Conservation (phyloP, 495 filamentous ascomycete species). For the Cenococcum geophilum region DNA sequence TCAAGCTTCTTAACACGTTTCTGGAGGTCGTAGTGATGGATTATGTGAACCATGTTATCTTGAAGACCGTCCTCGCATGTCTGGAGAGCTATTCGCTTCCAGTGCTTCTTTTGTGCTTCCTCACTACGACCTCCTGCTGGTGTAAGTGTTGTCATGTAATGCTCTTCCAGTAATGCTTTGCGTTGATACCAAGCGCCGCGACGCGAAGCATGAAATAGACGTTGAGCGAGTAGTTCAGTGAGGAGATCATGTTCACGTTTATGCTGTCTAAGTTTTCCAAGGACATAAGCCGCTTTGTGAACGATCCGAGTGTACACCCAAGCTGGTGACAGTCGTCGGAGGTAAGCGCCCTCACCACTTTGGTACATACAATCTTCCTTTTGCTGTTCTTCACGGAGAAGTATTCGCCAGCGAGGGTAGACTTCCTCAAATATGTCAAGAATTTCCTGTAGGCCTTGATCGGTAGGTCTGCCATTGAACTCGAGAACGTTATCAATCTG, state of each 20-base stretch:
- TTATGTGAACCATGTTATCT: conserved; percentile 80
- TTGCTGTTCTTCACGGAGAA: conserved; percentile 69
- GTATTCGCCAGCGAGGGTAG: conserved; percentile 69
- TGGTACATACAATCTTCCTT: conserved; percentile 78
- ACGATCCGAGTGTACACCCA: conserved; percentile 93
- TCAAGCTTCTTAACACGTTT: conserved; percentile 89
- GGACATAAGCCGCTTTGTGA: conserved; percentile 76
- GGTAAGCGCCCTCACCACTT: conserved; percentile 80
- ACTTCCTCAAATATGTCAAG: conserved; percentile 66
- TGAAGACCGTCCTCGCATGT: conserved; percentile 86
- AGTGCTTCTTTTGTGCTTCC: conserved; percentile 70
- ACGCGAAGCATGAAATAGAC: conserved; percentile 75
- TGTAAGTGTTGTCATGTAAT: conserved; percentile 71
- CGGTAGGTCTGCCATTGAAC: conserved; percentile 65
- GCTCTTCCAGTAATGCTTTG: conserved; percentile 89
- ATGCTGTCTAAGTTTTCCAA: conserved; percentile 77
- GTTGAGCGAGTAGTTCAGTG: conserved; percentile 69
- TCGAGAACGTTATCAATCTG: conserved; percentile 79
- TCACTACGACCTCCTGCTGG: conserved; percentile 47
- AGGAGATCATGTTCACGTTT: conserved; percentile 69
- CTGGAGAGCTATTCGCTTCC: conserved; percentile 68
- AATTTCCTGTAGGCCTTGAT: conserved; percentile 59
- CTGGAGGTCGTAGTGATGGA: conserved; percentile 90
- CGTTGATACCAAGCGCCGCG: conserved; percentile 94
- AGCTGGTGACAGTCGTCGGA: conserved; percentile 84